A percentile compares a stretch with the other conserved stretches of the same genome.
Conservation (phyloP, 371 early-diverging fungal genomes). For the Mortierella sp. region DNA sequence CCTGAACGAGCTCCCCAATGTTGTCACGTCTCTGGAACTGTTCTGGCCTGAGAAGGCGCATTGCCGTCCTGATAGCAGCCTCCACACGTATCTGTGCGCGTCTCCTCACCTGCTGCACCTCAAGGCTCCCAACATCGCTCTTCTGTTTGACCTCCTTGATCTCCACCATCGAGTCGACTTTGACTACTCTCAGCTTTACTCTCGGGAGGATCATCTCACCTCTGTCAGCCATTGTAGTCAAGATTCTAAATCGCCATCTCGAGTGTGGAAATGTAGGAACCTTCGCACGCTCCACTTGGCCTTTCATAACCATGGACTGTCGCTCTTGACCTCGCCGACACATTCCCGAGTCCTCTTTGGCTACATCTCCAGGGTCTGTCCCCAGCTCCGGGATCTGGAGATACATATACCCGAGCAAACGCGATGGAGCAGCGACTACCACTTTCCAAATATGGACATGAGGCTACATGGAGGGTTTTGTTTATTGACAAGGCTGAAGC, state of each 20-base stretch:
- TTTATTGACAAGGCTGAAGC: not conserved
- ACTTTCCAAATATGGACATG: constrained; percentile 4
- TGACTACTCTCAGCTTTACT: not conserved
- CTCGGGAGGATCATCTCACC: not conserved
- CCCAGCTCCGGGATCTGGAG: constrained; percentile 1
- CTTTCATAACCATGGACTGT: constrained; percentile 3
- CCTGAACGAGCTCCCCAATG: not conserved
- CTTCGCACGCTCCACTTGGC: not conserved
- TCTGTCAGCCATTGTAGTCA: not conserved
- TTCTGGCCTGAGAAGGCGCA: not conserved
- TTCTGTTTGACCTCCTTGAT: not conserved
- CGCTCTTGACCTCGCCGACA: not conserved
- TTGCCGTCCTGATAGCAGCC: not conserved
- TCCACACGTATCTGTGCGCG: not conserved
- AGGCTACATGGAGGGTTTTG: constrained; percentile 1
- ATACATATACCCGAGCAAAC: constrained; percentile 13
- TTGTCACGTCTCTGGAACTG: constrained; percentile 3
- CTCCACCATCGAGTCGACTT: not conserved
- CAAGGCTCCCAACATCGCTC: not conserved
- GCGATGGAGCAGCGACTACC: not conserved
- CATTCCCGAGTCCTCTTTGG: constrained; percentile 8
- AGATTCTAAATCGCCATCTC: not conserved
- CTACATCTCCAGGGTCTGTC: constrained; percentile 11
- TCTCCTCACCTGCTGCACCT: constrained; percentile 3
- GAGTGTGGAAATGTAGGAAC: not conserved